These are phyloP conservation scores for Daldinia decipiens DNA, from an alignment of 495 filamentous ascomycete species.

Conservation along the genomic window DNA sequence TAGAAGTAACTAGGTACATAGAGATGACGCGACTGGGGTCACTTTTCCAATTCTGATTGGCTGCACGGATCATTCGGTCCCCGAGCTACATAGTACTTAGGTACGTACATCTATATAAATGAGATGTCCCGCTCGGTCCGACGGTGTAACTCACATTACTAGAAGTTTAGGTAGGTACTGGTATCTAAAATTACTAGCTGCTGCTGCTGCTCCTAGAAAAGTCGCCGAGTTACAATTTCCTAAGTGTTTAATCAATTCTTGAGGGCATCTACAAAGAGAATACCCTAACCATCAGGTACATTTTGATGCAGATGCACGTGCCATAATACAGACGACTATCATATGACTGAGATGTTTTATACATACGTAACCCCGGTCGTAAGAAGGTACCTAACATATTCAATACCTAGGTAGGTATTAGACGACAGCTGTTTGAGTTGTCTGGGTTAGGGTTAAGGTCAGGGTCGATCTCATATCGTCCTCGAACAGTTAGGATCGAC, in stretches of 20 bases:
- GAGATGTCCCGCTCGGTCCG: neutral
- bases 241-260: neutral
- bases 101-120: slow-evolving; percentile 1
- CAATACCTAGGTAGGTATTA: no score
- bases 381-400: neutral
- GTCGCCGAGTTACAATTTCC: neutral
- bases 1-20: slow-evolving; percentile 25
- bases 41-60: slow-evolving; percentile 31
- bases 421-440: neutral
- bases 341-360: neutral
- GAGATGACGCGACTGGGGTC: slow-evolving; percentile 39
- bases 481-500: no score
- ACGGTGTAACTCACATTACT: neutral
- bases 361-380: neutral
- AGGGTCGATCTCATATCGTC: no score
- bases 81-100: slow-evolving; percentile 14
- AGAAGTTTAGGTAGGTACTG: neutral
- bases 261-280: neutral
- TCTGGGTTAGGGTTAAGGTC: neutral
- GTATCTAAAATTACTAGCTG: neutral
- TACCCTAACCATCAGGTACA: neutral
- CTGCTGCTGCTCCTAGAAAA: neutral
- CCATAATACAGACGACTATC: neutral
- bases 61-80: slow-evolving; percentile 34
- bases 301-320: neutral